Percentiles rank a stretch among this genome's conserved stretches.
phyloP scores from a whole-genome alignment of 2,329 filamentous ascomycete genomes.

The Uncinocarpus reesii region DNA sequence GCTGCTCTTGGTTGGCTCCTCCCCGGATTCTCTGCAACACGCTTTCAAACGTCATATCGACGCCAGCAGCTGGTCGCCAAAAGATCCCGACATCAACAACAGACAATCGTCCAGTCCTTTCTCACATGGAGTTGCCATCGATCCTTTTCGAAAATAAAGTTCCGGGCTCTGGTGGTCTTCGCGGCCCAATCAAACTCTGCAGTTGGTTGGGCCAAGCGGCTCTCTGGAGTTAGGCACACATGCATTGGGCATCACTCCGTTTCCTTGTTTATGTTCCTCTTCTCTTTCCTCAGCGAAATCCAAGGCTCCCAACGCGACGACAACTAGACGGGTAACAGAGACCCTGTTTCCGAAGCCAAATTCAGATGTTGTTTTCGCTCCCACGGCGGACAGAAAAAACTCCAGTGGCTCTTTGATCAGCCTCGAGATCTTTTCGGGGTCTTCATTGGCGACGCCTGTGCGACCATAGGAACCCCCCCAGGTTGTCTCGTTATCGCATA shows the following conservation, averaged over 20 bases:
- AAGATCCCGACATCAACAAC: not conserved
- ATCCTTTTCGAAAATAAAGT: not conserved
- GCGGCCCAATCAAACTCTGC: slow-evolving; percentile 1
- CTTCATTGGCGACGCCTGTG: too few species aligned
- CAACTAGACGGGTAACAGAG: too few species aligned
- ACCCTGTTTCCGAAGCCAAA: too few species aligned
- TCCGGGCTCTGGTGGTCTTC: not conserved
- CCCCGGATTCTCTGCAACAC: not conserved
- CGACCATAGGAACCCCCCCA: not conserved
- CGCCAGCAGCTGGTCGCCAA: too few species aligned
- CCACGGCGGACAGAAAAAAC: not conserved
- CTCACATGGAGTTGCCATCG: not conserved
- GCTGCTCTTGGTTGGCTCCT: not conserved
- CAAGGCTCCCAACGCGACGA: not conserved
- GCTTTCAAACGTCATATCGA: too few species aligned
- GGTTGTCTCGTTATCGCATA: too few species aligned
- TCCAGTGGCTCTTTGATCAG: too few species aligned
- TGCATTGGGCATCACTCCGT: slow-evolving; percentile 13
- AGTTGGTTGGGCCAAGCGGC: slow-evolving; percentile 1
- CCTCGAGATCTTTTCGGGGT: too few species aligned
- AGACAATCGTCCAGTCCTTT: not conserved
- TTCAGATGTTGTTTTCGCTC: too few species aligned
- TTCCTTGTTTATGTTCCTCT: not conserved
- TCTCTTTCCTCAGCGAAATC: not conserved
- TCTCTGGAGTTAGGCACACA: slow-evolving; percentile 17